A percentile compares a stretch with the other conserved stretches of the same genome.
Conservation (phyloP, 495 filamentous ascomycete species). For the Neurospora sp. region DNA sequence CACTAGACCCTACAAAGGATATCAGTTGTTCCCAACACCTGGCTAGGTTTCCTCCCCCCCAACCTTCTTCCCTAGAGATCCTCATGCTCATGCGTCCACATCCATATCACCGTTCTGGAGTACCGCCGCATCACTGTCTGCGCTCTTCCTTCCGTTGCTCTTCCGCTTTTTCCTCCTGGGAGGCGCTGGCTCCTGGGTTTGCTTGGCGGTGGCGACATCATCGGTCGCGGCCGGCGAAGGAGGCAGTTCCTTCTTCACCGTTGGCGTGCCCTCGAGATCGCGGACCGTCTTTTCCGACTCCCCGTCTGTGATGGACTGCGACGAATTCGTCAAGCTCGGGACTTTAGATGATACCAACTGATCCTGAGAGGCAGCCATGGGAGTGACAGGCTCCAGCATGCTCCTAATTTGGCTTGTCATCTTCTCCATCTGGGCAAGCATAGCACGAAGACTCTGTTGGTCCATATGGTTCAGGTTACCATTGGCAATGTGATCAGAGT, state of each 20-base stretch:
- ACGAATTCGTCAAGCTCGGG: background rate
- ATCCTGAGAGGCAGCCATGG: background rate
- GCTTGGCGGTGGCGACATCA: conserved; percentile 12
- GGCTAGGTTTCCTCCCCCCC: background rate
- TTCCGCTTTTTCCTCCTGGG: background rate
- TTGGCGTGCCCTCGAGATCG: background rate
- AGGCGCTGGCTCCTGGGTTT: conserved; percentile 7
- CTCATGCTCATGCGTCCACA: background rate
- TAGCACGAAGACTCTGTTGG: conserved; percentile 23
- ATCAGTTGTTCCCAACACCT: background rate
- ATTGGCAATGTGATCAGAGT: conserved; percentile 17
- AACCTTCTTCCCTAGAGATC: background rate
- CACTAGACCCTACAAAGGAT: background rate
- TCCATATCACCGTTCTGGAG: background rate
- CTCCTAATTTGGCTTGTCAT: conserved; percentile 5
- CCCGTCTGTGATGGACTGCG: background rate
- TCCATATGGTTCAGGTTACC: conserved; percentile 19
- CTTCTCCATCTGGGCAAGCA: conserved; percentile 22
- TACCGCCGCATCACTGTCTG: background rate
- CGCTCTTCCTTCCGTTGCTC: background rate
- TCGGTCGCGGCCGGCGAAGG: conserved; percentile 18
- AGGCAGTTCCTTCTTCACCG: conserved; percentile 9
- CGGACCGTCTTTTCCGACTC: background rate
- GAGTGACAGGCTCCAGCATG: conserved; percentile 6
- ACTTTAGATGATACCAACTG: background rate